Base-by-base conservation (phyloP, 305 asterid species). In the Rubia peregrina region DNA sequence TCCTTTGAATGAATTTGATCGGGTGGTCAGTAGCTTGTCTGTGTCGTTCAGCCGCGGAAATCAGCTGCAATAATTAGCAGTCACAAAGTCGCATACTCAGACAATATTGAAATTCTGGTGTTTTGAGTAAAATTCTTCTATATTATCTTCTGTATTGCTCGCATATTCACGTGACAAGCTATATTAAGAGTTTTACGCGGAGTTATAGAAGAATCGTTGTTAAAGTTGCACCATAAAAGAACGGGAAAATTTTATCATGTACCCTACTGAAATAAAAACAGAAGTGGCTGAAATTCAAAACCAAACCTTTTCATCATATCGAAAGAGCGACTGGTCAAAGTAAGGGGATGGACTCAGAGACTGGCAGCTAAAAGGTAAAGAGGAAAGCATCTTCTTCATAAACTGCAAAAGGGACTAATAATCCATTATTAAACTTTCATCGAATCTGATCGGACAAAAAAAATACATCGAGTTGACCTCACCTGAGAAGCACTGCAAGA, bases 321-420 rank as follows among this genome's bases (percentile, higher is more conserved):
- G 87, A 79, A 87, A 94, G 75, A 94, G 96, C 68, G 96, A 84
- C 71, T 94, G 98, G 64, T 93, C 97, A 65, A 93, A 93, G 75
- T 93, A 93, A 26, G 97, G 91, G 33, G 98, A 90, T 33, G 97
- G 98, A 71, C 98, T 92, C 81, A 83, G 96, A 67, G 94, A 87
- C 82, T 93, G 96, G 67, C 97, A 90, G 75, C 84, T 82, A 77
- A 78, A 78, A 71, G 97, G 98, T 83, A 92, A 77, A 75, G 85
- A 73, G 79, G 85, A 71, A 71, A 92, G 75, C 86, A 92, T 85
- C 86, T 85, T 90, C 90, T 86, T 90, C 76, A 90, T 91, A 83
- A 90, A 92, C 98, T 92, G 88, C 85, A 85, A 61, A 75, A 77
- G 64, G 43, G 71, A 61, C 61, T 65, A 49, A 74, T 65, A 49